Percentiles rank a stretch among this genome's conserved stretches.
phyloP scores from a whole-genome alignment of 2,329 filamentous ascomycete species.

The Fusarium proliferatum region DNA sequence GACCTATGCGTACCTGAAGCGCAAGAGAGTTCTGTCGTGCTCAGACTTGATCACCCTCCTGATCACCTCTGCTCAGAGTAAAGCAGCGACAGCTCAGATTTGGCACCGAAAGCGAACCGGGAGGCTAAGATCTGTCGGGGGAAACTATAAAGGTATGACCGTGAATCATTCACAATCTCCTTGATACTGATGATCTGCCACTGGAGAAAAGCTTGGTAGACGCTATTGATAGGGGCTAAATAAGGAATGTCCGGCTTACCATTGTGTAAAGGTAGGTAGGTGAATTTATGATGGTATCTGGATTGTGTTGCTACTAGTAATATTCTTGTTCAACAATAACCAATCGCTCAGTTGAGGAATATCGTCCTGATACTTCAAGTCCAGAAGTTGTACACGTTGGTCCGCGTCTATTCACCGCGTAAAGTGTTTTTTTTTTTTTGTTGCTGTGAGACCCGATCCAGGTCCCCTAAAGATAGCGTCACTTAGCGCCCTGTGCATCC shows the following conservation, averaged over 20 bases:
- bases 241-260: slow-evolving; percentile 25
- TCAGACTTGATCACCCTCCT: too few species aligned
- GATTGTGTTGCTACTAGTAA: slow-evolving; percentile 14
- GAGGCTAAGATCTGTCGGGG: too few species aligned
- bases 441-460: slow-evolving; percentile 30
- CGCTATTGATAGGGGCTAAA: not conserved
- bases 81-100: too few species aligned
- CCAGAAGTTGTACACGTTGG: slow-evolving; percentile 28
- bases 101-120: too few species aligned
- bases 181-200: slow-evolving; percentile 7
- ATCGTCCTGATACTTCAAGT: slow-evolving; percentile 11
- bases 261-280: slow-evolving; percentile 12
- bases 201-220: not conserved
- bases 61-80: too few species aligned
- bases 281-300: slow-evolving; percentile 2
- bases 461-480: slow-evolving; percentile 16
- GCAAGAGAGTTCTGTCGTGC: too few species aligned
- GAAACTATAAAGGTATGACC: not conserved
- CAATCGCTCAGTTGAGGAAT: slow-evolving; percentile 31
- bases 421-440: slow-evolving; percentile 48
- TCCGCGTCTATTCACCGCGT: slow-evolving; percentile 49
- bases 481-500: slow-evolving; percentile 25
- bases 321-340: slow-evolving; percentile 11
- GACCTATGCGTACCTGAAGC: too few species aligned
- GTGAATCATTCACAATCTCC: slow-evolving; percentile 16